Conservation (phyloP, 257 asterid species). For the Penstemon newberryi region DNA sequence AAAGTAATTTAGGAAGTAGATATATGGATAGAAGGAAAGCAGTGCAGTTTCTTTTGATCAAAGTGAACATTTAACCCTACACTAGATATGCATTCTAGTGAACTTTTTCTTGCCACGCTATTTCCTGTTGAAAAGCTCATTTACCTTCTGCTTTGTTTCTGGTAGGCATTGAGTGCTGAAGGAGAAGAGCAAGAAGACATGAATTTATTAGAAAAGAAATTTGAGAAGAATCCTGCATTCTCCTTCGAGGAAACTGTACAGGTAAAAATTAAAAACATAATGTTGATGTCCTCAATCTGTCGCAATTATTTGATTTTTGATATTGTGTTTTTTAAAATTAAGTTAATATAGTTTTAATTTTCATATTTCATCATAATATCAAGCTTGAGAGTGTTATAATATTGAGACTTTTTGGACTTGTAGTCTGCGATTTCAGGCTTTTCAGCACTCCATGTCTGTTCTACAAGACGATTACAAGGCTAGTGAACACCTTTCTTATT, state of each 20-base stretch:
- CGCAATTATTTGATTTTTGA: neutral
- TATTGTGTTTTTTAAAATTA: neutral
- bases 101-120: neutral
- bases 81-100: too few relatives aligned
- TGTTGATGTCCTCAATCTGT: too few relatives aligned
- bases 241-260: neutral
- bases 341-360: too few relatives aligned
- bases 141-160: slow-evolving; percentile 23
- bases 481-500: neutral
- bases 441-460: neutral
- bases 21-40: too few relatives aligned
- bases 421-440: too few relatives aligned
- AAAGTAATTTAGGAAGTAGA: too few relatives aligned
- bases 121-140: neutral
- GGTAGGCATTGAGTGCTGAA: slow-evolving; percentile 91
- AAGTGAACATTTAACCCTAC: too few relatives aligned
- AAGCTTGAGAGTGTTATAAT: too few relatives aligned
- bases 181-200: slow-evolving; percentile 90
- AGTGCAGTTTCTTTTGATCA: too few relatives aligned
- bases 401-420: too few relatives aligned
- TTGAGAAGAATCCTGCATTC: slow-evolving; percentile 1
- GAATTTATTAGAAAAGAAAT: slow-evolving; percentile 81
- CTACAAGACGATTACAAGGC: slow-evolving; percentile 10
- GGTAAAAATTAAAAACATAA: too few relatives aligned
- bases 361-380: too few relatives aligned